phyloP scores from a whole-genome alignment of 2,329 filamentous ascomycete species.

The Trichoderma aggressivum region DNA sequence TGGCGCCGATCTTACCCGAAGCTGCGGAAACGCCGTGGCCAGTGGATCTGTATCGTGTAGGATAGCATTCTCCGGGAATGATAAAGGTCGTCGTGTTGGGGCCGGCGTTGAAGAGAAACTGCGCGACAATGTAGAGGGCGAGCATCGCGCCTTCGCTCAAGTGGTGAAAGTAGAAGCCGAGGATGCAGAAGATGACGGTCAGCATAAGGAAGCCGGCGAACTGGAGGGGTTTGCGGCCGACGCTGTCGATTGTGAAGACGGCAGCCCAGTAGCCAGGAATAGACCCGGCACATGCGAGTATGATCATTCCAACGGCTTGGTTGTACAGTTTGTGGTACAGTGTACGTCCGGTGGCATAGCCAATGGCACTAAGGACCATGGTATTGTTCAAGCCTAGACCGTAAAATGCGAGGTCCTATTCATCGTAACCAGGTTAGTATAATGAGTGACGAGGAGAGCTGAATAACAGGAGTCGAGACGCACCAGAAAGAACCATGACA shows the following conservation, averaged over 20 bases:
- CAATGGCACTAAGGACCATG: conserved; percentile 68
- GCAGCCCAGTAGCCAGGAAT: conserved; percentile 80
- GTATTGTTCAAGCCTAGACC: conserved; percentile 73
- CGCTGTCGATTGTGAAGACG: conserved; percentile 67
- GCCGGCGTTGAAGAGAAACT: conserved; percentile 66
- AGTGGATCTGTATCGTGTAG: conserved; percentile 59
- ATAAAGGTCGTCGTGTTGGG: conserved; percentile 66
- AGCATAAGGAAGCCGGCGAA: conserved; percentile 59
- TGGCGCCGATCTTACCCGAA: conserved; percentile 64
- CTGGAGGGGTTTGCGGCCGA: conserved; percentile 76
- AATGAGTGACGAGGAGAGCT: background rate
- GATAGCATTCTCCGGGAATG: conserved; percentile 62
- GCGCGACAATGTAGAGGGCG: conserved; percentile 59
- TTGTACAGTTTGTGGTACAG: conserved; percentile 69
- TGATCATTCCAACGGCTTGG: conserved; percentile 72
- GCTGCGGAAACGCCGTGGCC: conserved; percentile 65
- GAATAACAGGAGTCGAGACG: background rate
- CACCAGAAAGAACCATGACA: conserved; percentile 77
- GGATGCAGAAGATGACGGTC: conserved; percentile 58
- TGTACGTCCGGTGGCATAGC: conserved; percentile 60
- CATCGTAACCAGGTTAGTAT: conserved; percentile 19
- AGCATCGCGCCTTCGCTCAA: conserved; percentile 50
- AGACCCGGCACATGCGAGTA: conserved; percentile 71
- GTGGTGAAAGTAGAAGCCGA: conserved; percentile 57
- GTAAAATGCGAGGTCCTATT: conserved; percentile 63